Base-by-base conservation (phyloP, 148 eudicot genomes). In the Chenopodium formosanum region DNA sequence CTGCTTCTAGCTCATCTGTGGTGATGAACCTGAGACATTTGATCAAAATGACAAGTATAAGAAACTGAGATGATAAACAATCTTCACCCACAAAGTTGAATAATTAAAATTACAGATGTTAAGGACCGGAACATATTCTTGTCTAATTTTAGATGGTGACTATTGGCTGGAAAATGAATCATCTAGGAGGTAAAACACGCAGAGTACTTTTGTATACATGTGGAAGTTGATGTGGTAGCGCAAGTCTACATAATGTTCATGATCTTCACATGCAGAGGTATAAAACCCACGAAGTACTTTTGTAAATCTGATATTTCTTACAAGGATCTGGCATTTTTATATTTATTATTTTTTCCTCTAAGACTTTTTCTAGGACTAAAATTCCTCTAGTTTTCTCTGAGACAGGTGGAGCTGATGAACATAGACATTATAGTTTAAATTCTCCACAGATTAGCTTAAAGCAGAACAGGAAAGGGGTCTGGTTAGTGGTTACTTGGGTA, bases 1-100 rank as follows among this genome's bases (percentile, higher is more conserved):
- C 97, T 78, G 90, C 64, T 85, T 94, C 94, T 4, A 94, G 93
- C 84, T 94, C 98, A 83, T 94, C 98, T 66, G 84, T 90, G 29
- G 98, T 94, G 65, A 94, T 94, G 79, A 85, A 87, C 84, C 98
- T 94, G 83, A 46, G 74, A 9, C 29, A 74, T 17, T 65, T 48
- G 11, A 79, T 12, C 52, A 73, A 2, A 22, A 13, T 47, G 44
- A 2, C 14, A 50, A 50, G 53, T 19, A 66, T 77, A 73, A 63
- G 71, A 23, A 64, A 73, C 1, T 0, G 17, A 48, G 53, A 37
- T 3, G 14, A 20, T 1, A 10, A 73, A 66, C 2, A 37, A 27
- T 62, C 25, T 27, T 19, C 70, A 60, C 50, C 72, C 25, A 50
- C 31, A 25, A 27, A 70, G n/a, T 13, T 13, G 73, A 70, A 4